Evolutionary conservation across 2,329 filamentous ascomycete species (phyloP).

Genomic region (Colletotrichum shisoi): DNA sequence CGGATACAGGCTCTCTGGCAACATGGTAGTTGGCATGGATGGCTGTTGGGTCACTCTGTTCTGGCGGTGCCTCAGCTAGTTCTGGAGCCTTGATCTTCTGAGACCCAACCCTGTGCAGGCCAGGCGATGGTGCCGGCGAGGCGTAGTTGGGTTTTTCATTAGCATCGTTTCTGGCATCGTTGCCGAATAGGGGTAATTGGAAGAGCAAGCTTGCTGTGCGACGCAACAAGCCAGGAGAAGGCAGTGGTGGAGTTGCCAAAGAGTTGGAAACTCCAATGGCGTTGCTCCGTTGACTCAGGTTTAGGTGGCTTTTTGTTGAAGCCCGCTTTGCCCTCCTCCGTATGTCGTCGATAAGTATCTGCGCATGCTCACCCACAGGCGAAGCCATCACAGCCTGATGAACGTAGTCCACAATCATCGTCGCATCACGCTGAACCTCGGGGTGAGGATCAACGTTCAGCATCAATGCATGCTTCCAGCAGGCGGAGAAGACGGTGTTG

Average conservation of each 20-base stretch:
- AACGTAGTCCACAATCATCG: conserved; percentile 84
- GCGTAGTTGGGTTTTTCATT: conserved; percentile 29
- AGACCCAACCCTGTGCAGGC: conserved; percentile 50
- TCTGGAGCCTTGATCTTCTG: conserved; percentile 54
- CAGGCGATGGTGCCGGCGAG: conserved; percentile 46
- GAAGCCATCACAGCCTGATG: conserved; percentile 81
- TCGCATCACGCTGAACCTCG: conserved; percentile 86
- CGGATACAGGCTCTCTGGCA: conserved; percentile 80
- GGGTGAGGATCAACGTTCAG: conserved; percentile 94
- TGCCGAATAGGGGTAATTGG: conserved; percentile 61
- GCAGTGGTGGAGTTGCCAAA: conserved; percentile 54
- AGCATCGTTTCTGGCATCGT: conserved; percentile 53
- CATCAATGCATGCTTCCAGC: conserved; percentile 92
- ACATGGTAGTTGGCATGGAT: conserved; percentile 76
- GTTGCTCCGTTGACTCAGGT: conserved; percentile 55
- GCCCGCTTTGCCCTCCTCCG: conserved; percentile 59
- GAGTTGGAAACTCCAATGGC: conserved; percentile 50
- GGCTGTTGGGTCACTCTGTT: conserved; percentile 74
- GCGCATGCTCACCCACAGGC: conserved; percentile 73
- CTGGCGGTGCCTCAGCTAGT: conserved; percentile 65
- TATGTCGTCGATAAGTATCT: conserved; percentile 78
- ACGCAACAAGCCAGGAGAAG: conserved; percentile 67
- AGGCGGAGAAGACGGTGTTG: conserved; percentile 89
- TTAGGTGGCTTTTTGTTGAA: conserved; percentile 55
- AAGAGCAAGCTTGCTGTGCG: conserved; percentile 71